Evolutionary conservation across 345 rosid species (phyloP).

Genomic region (Salix brachista): DNA sequence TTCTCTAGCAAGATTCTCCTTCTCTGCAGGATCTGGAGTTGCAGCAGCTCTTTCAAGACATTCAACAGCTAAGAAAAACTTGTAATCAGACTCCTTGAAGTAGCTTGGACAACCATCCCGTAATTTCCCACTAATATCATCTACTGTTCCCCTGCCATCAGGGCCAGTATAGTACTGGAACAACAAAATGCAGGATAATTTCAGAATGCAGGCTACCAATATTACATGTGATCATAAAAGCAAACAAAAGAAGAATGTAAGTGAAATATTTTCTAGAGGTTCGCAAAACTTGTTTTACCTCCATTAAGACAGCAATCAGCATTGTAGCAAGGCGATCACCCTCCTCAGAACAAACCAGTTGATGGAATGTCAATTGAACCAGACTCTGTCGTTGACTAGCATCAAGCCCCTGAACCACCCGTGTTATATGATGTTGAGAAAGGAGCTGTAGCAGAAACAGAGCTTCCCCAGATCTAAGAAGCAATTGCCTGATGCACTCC

Average conservation of each 20-base stretch:
- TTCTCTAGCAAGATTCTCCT: conserved; percentile 82
- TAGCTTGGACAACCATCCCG: conserved; percentile 94
- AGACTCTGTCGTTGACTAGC: conserved; percentile 52
- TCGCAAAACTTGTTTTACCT: conserved; percentile 46
- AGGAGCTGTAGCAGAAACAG: conserved; percentile 85
- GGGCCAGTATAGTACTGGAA: conserved; percentile 91
- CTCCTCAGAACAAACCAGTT: conserved; percentile 89
- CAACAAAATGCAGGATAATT: neutral
- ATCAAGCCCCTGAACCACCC: conserved; percentile 84
- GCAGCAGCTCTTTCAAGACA: conserved; percentile 84
- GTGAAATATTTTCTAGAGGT: neutral
- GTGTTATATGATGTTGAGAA: conserved; percentile 78
- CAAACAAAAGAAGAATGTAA: too few species aligned
- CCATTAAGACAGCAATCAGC: conserved; percentile 81
- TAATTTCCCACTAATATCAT: conserved; percentile 78
- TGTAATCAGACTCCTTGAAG: conserved; percentile 92
- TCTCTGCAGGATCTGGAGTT: conserved; percentile 60
- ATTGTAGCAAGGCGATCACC: conserved; percentile 87
- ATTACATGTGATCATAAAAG: too few species aligned
- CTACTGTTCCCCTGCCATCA: conserved; percentile 97
- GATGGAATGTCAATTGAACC: conserved; percentile 83
- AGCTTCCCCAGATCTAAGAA: conserved; percentile 97
- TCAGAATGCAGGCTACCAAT: conserved; percentile 7
- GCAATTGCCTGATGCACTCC: conserved; percentile 95
- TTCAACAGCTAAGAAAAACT: conserved; percentile 96